Evolutionary conservation across 2,329 filamentous ascomycete genomes (phyloP).

Genomic region (Colletotrichum aenigma): DNA sequence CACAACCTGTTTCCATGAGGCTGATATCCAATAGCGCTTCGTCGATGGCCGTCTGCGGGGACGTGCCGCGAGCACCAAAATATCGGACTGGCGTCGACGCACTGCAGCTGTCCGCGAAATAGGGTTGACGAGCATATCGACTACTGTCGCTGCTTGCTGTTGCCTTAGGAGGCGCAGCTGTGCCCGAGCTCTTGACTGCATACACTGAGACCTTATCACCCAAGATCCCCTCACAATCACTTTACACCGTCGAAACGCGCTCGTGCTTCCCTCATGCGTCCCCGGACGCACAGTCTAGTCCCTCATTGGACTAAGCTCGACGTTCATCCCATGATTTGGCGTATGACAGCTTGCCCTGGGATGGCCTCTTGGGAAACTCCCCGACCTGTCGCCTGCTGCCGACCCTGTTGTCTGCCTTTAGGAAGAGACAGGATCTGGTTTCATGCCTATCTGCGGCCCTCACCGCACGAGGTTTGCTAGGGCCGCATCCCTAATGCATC

Average conservation of each 20-base stretch:
- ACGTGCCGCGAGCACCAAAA: neutral
- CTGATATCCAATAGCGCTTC: neutral
- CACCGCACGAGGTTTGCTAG: neutral
- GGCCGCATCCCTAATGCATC: neutral
- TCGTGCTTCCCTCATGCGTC: neutral
- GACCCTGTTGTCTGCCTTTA: neutral
- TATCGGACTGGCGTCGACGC: neutral
- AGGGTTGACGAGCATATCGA: neutral
- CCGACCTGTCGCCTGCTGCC: neutral
- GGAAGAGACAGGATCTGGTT: neutral
- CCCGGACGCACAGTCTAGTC: neutral
- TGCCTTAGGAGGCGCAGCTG: neutral
- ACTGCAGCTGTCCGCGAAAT: neutral
- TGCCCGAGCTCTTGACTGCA: neutral
- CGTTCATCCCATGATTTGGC: neutral
- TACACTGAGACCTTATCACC: neutral
- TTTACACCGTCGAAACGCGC: neutral
- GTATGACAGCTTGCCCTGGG: neutral
- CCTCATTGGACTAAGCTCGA: neutral
- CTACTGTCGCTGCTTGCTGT: neutral
- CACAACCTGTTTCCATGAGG: neutral
- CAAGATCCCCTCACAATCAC: neutral
- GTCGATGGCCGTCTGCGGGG: neutral
- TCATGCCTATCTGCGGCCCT: neutral
- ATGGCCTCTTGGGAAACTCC: neutral